Conservation (phyloP, 345 rosid species). For the Abelmoschus esculentus region DNA sequence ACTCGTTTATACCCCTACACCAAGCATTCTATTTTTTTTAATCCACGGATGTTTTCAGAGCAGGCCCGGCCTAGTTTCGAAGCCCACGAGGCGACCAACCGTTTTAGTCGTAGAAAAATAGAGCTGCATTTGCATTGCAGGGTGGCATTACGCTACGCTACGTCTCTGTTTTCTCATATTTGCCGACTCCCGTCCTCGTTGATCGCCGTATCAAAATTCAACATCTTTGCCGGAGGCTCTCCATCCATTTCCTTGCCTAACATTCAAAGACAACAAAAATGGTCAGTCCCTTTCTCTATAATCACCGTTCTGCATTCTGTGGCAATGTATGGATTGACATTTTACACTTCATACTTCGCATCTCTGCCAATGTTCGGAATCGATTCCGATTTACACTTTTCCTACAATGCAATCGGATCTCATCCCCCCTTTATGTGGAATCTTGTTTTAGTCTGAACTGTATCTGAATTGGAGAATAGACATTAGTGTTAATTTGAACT, state of each 20-base stretch:
- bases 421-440: neutral
- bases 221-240: neutral
- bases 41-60: too few relatives aligned
- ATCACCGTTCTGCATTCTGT: neutral
- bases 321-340: neutral
- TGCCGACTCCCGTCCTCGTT: neutral
- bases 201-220: neutral
- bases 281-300: conserved; percentile 4
- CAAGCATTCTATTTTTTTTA: too few relatives aligned
- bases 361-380: neutral
- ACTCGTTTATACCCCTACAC: too few relatives aligned
- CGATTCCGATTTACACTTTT: neutral
- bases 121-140: too few relatives aligned
- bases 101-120: too few relatives aligned
- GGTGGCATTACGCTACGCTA: too few relatives aligned
- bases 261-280: neutral
- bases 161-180: too few relatives aligned
- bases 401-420: neutral
- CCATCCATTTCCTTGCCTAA: neutral
- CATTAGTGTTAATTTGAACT: neutral
- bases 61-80: too few relatives aligned
- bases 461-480: neutral
- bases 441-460: neutral
- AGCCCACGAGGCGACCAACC: too few relatives aligned
- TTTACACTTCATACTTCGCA: neutral